These are phyloP conservation scores for Magnusiomyces tetraspermus DNA, from an alignment of 1,139 yeast species.

Conservation along the genomic window DNA sequence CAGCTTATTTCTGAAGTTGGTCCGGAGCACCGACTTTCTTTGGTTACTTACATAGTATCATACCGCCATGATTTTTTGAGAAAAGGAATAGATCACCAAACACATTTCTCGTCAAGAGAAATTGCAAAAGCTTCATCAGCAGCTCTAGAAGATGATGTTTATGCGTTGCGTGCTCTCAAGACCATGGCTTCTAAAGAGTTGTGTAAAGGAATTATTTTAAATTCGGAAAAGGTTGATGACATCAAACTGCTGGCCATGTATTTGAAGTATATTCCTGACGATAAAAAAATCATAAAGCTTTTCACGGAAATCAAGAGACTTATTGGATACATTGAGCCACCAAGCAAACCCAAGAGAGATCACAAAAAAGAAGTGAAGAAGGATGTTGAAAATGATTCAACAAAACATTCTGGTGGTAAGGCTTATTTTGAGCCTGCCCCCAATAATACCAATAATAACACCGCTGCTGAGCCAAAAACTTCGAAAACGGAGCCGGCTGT, in stretches of 20 bases:
- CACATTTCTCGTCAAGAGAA: not conserved
- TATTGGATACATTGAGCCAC: not conserved
- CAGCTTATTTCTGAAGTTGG: constrained; percentile 2
- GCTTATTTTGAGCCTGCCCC: no score
- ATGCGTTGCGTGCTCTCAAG: not conserved
- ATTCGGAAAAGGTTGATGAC: constrained; percentile 2
- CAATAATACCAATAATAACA: no score
- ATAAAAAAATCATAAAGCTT: not conserved
- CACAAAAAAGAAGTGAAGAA: not conserved
- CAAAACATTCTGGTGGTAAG: no score
- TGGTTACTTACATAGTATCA: constrained; percentile 3
- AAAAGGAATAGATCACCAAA: not conserved
- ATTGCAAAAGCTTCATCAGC: not conserved
- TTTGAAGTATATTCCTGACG: not conserved
- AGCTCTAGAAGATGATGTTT: not conserved
- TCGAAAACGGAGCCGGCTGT: no score
- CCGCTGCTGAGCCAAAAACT: no score
- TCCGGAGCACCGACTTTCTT: constrained; percentile 1
- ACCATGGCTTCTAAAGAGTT: not conserved
- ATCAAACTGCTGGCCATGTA: constrained; percentile 4
- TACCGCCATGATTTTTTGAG: constrained; percentile 1
- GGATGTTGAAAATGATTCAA: no score
- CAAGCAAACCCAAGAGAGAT: not conserved
- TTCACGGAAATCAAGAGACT: not conserved
- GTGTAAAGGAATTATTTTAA: not conserved